Base-by-base conservation (phyloP, 768 basidiomycete genomes). In the Antrodiella citrinella region DNA sequence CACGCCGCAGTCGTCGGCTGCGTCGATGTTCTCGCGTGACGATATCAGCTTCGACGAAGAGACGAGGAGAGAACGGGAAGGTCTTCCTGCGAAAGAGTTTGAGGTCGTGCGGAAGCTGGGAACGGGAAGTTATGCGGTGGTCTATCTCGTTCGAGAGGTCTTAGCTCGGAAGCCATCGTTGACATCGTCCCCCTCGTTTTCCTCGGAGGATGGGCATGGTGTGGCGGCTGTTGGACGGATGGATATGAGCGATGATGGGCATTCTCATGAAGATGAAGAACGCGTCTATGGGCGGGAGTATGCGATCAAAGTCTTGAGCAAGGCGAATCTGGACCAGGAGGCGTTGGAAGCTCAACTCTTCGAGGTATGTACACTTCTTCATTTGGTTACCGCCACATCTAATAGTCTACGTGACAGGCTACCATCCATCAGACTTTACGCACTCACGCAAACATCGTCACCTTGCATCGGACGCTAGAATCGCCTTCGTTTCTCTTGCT, bases 241-340 rank as follows among this genome's bases (percentile, higher is more conserved):
- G 49, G 66, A 68, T 48, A 54, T 67, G 45, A 54, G 46, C 75
- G 57, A 62, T 45, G 63, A 63, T 40, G 57, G 53, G 4, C 58
- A 56, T 30, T 54, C 49, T 47, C 47, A 50, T 43, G 80, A 78
- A 54, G 40, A 44, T 3, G 52, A 26, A n/a, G 52, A 57, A 21
- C 71, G 71, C 41, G 57, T 58, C 44, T 88, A 91, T 56, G 89
- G 88, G 20, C 77, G 84, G 51, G 81, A 92, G 63, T 90, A 83
- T 66, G 96, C 96, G n/a, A 80, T 98, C 70, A 98, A 99, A 75
- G 88, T 91, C 67, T 74, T 98, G 56, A 91, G 90, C 65, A 98
- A 97, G 69, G 86, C 84, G 47, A 86, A 97, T 72, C 83, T 96
- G 54, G 83, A 90, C 68, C 78, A 84, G 57, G 93, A 95, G 48